Conservation (phyloP, 2,329 filamentous ascomycete species). For the Claviceps arundinis region DNA sequence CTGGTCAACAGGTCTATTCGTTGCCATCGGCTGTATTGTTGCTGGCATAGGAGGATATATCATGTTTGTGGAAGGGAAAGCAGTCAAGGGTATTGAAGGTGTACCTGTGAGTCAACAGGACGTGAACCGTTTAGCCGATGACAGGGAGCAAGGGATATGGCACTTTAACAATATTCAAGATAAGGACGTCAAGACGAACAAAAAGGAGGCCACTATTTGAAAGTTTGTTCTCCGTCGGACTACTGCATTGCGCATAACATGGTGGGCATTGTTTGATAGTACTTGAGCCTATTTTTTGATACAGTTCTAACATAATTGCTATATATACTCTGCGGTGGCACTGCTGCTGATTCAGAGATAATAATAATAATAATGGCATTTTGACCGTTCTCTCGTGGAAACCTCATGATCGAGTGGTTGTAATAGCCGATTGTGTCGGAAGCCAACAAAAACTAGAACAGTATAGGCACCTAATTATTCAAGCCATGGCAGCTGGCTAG, state of each 20-base stretch:
- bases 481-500: not conserved
- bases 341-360: too few relatives aligned
- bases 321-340: too few relatives aligned
- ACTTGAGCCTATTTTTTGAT: too few relatives aligned
- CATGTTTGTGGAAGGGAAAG: conserved; percentile 58
- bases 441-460: too few relatives aligned
- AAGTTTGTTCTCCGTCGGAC: not conserved
- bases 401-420: too few relatives aligned
- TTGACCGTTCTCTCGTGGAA: too few relatives aligned
- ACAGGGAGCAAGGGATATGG: conserved; percentile 40
- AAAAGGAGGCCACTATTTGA: conserved; percentile 1
- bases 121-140: conserved; percentile 32
- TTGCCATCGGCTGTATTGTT: conserved; percentile 58
- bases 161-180: conserved; percentile 37
- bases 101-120: conserved; percentile 49
- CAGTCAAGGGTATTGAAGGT: conserved; percentile 59
- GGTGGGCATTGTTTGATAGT: not conserved
- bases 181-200: conserved; percentile 14
- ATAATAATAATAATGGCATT: too few relatives aligned
- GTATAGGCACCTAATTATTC: not conserved
- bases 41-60: conserved; percentile 56
- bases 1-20: conserved; percentile 70
- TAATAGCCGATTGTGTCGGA: too few relatives aligned
- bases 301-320: too few relatives aligned
- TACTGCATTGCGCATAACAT: not conserved